Conservation (phyloP, 805 yeast genomes). For the Saccharomyces paradoxus region DNA sequence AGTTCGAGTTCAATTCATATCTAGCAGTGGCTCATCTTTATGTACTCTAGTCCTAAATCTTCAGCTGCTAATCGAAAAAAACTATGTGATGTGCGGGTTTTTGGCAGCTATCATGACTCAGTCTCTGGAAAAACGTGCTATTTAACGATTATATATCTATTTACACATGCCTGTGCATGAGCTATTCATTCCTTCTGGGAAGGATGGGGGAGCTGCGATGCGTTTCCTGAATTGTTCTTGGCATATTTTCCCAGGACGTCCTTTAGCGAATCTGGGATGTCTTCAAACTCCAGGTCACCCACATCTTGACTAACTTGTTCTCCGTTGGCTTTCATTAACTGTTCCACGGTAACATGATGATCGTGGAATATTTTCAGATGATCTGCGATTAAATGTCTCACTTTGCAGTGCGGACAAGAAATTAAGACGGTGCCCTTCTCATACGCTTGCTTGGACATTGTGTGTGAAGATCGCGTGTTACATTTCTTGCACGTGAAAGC, state of each 20-base stretch:
- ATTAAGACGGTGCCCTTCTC: constrained; percentile 77
- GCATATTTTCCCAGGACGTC: constrained; percentile 54
- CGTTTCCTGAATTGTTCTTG: constrained; percentile 52
- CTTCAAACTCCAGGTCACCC: constrained; percentile 52
- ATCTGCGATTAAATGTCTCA: constrained; percentile 86
- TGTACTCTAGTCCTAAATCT: not conserved
- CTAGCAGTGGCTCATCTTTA: not conserved
- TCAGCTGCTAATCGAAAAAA: not conserved
- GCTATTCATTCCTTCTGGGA: not conserved
- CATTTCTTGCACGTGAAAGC: constrained; percentile 92
- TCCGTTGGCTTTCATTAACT: constrained; percentile 67
- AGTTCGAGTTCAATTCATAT: not conserved
- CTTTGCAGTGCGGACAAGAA: constrained; percentile 86
- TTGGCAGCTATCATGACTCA: not conserved
- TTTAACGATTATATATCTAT: not conserved
- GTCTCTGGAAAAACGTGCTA: too few relatives aligned
- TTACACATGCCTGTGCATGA: not conserved
- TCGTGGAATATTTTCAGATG: constrained; percentile 80
- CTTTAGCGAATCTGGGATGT: constrained; percentile 27
- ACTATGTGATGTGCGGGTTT: not conserved
- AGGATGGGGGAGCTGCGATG: constrained; percentile 13
- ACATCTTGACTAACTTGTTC: constrained; percentile 58
- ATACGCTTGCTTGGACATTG: constrained; percentile 90
- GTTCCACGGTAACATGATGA: constrained; percentile 62
- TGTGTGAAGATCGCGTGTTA: constrained; percentile 72